phyloP scores from a whole-genome alignment of 345 rosid genomes.

The Viola odorata region DNA sequence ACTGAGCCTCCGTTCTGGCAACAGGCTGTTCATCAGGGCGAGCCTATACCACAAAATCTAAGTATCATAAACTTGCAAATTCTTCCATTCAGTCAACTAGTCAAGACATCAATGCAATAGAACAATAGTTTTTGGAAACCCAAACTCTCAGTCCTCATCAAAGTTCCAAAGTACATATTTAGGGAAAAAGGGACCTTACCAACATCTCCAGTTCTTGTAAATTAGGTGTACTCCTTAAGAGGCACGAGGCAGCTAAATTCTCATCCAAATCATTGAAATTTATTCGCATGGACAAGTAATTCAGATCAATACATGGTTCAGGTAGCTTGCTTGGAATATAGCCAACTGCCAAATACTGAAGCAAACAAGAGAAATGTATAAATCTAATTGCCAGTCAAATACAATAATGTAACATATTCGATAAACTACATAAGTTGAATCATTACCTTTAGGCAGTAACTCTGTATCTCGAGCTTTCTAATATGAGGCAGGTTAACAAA shows the following conservation, averaged over 20 bases:
- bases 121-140: too few relatives aligned
- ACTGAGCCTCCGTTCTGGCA: conserved; percentile 16
- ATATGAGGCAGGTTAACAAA: conserved; percentile 58
- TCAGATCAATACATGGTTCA: conserved; percentile 48
- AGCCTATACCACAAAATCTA: conserved; percentile 28
- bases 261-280: conserved; percentile 58
- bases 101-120: too few relatives aligned
- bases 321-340: conserved; percentile 46
- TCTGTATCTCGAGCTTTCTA: conserved; percentile 64
- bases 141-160: too few relatives aligned
- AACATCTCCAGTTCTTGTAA: conserved; percentile 59
- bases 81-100: background rate
- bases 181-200: conserved; percentile 28
- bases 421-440: background rate
- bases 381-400: background rate
- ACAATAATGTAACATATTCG: background rate
- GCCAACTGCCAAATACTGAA: conserved; percentile 58
- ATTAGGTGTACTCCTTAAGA: conserved; percentile 57
- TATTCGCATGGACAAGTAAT: conserved; percentile 53
- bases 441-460: conserved; percentile 59
- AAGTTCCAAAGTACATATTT: background rate
- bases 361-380: conserved; percentile 13
- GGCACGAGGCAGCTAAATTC: conserved; percentile 50
- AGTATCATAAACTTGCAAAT: conserved; percentile 7
- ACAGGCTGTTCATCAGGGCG: conserved; percentile 43